Evolutionary conservation across 192 early-diverging fungal genomes (phyloP), one percentile per base, ranked within the genome.

Genomic region (Diversispora epigaea): DNA sequence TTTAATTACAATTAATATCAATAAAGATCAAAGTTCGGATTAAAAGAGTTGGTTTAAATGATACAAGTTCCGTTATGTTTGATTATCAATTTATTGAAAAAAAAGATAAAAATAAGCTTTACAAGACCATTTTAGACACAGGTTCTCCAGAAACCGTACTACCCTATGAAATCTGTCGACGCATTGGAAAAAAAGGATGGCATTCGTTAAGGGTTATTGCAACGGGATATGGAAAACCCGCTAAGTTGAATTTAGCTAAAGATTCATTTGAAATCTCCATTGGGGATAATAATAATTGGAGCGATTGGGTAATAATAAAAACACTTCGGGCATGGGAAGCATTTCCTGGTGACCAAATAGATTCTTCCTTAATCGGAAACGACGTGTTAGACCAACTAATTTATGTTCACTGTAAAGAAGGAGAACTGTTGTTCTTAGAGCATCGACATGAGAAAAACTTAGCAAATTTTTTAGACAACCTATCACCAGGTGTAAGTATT

Each of bases 271-370:
- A 22, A 58, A 3, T 71, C 12, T 71, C 68, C 15, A 71, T 72
- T 45, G 43, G 44, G 41, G 43, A 72, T 49, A 15, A 72, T 39
- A 60, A 58, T 45, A 60, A 60, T 49, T 72, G 71, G 71, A 58
- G 56, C 56, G 11, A 44, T 3, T 72, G 19, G 41, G 71, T 72
- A 8, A 17, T 45, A 19, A 60, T 47, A 4, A 60, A 46, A 1
- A 72, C 43, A 0, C 19, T 72, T 60, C 19, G 32, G 1, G 6
- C 60, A 15, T 60, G 44, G 56, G 56, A 72, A 46, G 6, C 3
- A 45, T 21, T 19, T 0, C 4, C 55, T 0, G 9, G 56, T 60
- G 9, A 47, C 7, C 44, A 58, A 10, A 57, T 61, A 8, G 19
- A n/a, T n/a, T n/a, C n/a, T n/a, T 57, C 57, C 0, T 43, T 72